Base-by-base conservation (phyloP, 805 yeast species). In the Metschnikowia santaceciliae region DNA sequence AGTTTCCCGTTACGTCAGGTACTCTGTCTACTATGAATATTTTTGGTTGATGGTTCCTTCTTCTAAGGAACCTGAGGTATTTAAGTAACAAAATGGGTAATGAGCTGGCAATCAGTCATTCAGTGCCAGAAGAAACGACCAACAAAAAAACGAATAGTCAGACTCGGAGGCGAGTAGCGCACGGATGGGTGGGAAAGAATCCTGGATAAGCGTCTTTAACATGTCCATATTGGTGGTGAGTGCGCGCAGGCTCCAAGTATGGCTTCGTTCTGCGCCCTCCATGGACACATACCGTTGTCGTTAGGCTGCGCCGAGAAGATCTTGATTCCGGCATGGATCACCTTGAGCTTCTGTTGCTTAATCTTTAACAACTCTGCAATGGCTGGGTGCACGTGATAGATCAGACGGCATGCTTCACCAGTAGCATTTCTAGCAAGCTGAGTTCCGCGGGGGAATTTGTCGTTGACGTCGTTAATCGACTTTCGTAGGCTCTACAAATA, bases 251-350 rank as follows among this genome's bases (percentile, higher is more conserved):
- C 8, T 82, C 79, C 63, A 90, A 72, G 64, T 75, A 94, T 74
- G 19, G 96, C 84, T 70, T 94, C 99, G 66, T 85, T 83, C 72
- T 94, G 98, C 26, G 90, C 86, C 74, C 99, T 84, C 99, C 99
- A 94, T 69, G 84, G 78, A 66, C 97, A 90, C 48, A 76, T 82
- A 44, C 88, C 79, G 46, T 67, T 60, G 52, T 78, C 82, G 54
- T 77, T 86, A 72, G 90, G 86, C 73, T 95, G 99, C n/a, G 92
- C 79, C 17, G 90, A 90, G 70, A 94, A 94, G 61, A 94, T 71
- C 68, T 89, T 91, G 56, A 91, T 84, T 63, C 99, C 99, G 4
- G 96, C 86, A 60, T 91, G 96, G 40, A 94, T 83, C 52, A 94
- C 79, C 76, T 90, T 92, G 66, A 94, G 75, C 68, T 86, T 89